phyloP scores from a whole-genome alignment of 768 basidiomycete genomes.

The Podaxis sp. region DNA sequence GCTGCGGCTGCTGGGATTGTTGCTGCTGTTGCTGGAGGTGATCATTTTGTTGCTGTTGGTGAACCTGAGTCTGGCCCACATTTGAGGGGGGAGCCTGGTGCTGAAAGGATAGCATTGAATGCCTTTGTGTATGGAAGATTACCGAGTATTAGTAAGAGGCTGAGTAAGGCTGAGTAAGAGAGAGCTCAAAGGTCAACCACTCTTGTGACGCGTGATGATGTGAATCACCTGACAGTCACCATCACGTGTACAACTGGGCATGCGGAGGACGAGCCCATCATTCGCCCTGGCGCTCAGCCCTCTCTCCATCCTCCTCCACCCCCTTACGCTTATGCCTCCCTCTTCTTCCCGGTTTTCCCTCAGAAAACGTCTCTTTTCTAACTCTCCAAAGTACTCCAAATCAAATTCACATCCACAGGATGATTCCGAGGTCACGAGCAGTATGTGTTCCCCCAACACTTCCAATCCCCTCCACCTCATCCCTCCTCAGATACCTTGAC shows the following conservation, averaged over 20 bases:
- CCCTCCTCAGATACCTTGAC: constrained; percentile 13
- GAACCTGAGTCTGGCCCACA: constrained; percentile 27
- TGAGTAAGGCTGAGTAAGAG: constrained; percentile 39
- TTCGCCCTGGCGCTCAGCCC: constrained; percentile 6
- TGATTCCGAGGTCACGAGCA: neutral
- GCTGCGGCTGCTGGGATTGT: constrained; percentile 12
- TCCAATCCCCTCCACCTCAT: constrained; percentile 14
- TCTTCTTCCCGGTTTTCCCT: constrained; percentile 13
- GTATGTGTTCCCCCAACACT: constrained; percentile 5
- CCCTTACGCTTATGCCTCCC: constrained; percentile 10
- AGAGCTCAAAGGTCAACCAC: neutral
- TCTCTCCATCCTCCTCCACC: neutral
- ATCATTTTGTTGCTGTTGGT: constrained; percentile 20
- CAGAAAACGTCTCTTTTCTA: constrained; percentile 11
- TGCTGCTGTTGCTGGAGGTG: constrained; percentile 18
- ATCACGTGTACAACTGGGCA: constrained; percentile 4
- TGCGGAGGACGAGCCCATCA: constrained; percentile 8
- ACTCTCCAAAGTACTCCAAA: constrained; percentile 9
- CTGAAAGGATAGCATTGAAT: constrained; percentile 39
- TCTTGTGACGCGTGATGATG: constrained; percentile 19
- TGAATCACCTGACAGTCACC: constrained; percentile 13
- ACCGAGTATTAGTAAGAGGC: constrained; percentile 46
- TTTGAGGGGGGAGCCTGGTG: constrained; percentile 29
- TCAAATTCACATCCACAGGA: neutral
- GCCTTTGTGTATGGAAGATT: constrained; percentile 22